These are phyloP conservation scores for Sesbania bispinosa DNA, from an alignment of 306 rosid species.

Conservation along the genomic window DNA sequence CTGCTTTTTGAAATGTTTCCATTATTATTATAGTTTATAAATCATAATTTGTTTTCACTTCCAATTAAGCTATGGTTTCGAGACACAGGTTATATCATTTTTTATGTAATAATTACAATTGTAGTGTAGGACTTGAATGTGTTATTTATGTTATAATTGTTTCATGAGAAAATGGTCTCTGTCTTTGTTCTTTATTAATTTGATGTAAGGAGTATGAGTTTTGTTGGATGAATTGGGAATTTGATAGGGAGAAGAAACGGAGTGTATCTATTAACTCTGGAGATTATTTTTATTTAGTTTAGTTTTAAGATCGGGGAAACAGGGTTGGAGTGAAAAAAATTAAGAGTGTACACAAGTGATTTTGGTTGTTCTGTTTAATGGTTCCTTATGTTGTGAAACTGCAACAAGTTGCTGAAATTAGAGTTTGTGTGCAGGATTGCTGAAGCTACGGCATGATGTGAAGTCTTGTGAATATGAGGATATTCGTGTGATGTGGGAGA, in stretches of 20 bases:
- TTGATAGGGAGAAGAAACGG: not conserved
- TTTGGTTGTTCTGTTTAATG: not conserved
- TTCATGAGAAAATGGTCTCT: not conserved
- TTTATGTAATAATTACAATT: not conserved
- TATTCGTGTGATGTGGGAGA: slow-evolving; percentile 90
- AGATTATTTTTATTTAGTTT: not conserved
- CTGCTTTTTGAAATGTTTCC: no score
- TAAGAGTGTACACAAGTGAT: not conserved
- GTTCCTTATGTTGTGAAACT: not conserved
- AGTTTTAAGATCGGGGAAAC: not conserved
- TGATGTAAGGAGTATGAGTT: not conserved
- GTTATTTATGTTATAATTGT: not conserved
- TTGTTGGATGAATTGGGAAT: not conserved
- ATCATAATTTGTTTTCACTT: no score
- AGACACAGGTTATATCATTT: not conserved
- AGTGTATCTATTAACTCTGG: no score
- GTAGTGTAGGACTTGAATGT: not conserved
- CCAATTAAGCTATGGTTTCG: not conserved
- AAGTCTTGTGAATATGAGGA: slow-evolving; percentile 70
- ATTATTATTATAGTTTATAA: no score
- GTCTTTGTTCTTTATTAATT: not conserved
- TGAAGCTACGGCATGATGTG: slow-evolving; percentile 60
- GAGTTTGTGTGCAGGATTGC: slow-evolving; percentile 40
- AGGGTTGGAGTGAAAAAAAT: not conserved
- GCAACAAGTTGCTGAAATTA: not conserved